phyloP scores from a whole-genome alignment of 306 rosid genomes.

The Echinosophora koreensis region DNA sequence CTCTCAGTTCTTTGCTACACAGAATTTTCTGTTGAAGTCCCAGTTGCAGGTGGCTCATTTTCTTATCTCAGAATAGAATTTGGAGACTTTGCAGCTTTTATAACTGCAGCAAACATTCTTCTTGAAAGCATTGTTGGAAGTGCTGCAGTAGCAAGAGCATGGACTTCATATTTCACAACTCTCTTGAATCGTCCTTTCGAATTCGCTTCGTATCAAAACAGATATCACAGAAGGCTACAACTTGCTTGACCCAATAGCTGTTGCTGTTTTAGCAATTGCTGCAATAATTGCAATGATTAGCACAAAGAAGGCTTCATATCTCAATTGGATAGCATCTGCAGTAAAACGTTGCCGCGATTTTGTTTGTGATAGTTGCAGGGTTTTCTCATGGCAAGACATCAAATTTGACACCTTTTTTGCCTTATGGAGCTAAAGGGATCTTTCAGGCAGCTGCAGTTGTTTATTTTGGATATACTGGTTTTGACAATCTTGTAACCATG shows the following conservation, averaged over 20 bases:
- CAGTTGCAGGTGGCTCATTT: conserved; percentile 88
- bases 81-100: conserved; percentile 82
- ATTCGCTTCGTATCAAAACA: conserved; percentile 64
- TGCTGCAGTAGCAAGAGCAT: conserved; percentile 75
- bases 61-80: conserved; percentile 81
- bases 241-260: conserved; percentile 79
- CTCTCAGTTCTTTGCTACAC: conserved; percentile 87
- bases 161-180: conserved; percentile 82
- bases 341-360: conserved; percentile 57
- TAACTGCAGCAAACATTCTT: conserved; percentile 81
- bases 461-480: conserved; percentile 82
- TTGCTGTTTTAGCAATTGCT: conserved; percentile 54
- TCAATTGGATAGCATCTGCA: conserved; percentile 79
- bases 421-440: conserved; percentile 65
- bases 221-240: conserved; percentile 59
- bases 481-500: conserved; percentile 73
- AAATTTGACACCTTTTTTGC: conserved; percentile 67
- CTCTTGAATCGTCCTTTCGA: conserved; percentile 57
- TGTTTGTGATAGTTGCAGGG: conserved; percentile 68
- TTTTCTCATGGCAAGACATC: conserved; percentile 60
- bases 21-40: conserved; percentile 79
- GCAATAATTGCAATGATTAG: conserved; percentile 64
- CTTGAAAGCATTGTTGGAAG: conserved; percentile 71
- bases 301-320: conserved; percentile 69
- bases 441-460: conserved; percentile 77